Evolutionary conservation across 129 eudicot species (phyloP).

Genomic region (Scalesia atractyloides): DNA sequence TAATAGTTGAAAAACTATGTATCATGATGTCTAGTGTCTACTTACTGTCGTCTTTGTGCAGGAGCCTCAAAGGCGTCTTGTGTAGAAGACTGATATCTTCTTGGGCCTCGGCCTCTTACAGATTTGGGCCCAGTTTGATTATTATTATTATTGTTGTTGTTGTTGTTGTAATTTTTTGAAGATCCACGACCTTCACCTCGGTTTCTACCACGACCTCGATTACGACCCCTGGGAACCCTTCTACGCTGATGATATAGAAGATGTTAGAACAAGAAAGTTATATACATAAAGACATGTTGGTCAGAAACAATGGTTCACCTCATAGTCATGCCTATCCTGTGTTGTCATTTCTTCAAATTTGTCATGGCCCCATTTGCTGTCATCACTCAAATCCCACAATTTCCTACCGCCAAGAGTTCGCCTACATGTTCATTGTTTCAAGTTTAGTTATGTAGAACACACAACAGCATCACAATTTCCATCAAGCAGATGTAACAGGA

Average conservation of each 20-base stretch:
- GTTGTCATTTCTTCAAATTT: constrained; percentile 85
- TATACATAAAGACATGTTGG: neutral
- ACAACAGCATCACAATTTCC: neutral
- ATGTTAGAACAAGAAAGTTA: constrained; percentile 24
- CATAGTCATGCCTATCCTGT: constrained; percentile 65
- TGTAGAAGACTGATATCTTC: constrained; percentile 73
- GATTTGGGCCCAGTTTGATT: constrained; percentile 49
- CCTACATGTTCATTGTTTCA: constrained; percentile 35
- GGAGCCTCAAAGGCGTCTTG: constrained; percentile 50
- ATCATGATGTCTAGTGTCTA: neutral
- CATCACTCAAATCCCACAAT: constrained; percentile 95
- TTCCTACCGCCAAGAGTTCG: constrained; percentile 75
- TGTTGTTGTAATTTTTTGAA: constrained; percentile 47
- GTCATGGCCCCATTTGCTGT: constrained; percentile 99
- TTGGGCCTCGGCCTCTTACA: constrained; percentile 94
- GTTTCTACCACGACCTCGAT: constrained; percentile 67
- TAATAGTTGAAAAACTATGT: neutral
- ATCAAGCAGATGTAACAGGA: neutral
- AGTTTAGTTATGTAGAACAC: neutral
- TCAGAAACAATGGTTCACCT: constrained; percentile 43
- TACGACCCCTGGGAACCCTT: constrained; percentile 68
- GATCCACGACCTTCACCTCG: constrained; percentile 62
- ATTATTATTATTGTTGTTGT: constrained; percentile 45
- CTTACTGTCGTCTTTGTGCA: constrained; percentile 76
- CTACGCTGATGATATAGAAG: constrained; percentile 52